phyloP scores from a whole-genome alignment of 2,329 filamentous ascomycete species.

The Setomelanomma holmii region DNA sequence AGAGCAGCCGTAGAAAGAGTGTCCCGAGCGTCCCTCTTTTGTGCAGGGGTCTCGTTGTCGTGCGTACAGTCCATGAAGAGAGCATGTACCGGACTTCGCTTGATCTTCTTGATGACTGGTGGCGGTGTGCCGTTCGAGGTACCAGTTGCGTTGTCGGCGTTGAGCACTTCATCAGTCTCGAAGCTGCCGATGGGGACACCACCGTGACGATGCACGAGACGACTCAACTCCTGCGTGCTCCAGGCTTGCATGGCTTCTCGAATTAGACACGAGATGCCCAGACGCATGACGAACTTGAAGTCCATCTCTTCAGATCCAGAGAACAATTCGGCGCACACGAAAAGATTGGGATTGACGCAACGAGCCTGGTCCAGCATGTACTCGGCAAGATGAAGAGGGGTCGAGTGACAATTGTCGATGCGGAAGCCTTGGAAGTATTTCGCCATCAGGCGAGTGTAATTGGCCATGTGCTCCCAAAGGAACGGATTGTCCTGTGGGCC shows the following conservation, averaged over 20 bases:
- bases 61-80: slow-evolving; percentile 99
- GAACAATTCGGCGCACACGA: slow-evolving; percentile 94
- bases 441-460: slow-evolving; percentile 89
- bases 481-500: slow-evolving; percentile 85
- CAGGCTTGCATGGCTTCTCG: slow-evolving; percentile 98
- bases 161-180: slow-evolving; percentile 85
- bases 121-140: slow-evolving; percentile 34
- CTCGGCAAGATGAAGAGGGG: slow-evolving; percentile 91
- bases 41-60: slow-evolving; percentile 94
- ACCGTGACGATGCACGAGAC: slow-evolving; percentile 90
- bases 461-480: slow-evolving; percentile 94
- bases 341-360: slow-evolving; percentile 82
- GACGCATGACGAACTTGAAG: slow-evolving; percentile 90
- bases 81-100: slow-evolving; percentile 87
- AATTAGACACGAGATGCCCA: slow-evolving; percentile 90
- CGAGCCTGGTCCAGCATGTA: slow-evolving; percentile 95
- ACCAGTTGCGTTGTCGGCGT: slow-evolving; percentile 57
- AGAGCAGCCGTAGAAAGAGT: slow-evolving; percentile 93
- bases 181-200: slow-evolving; percentile 96
- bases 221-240: slow-evolving; percentile 91
- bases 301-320: slow-evolving; percentile 95
- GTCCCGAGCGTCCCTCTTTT: slow-evolving; percentile 92
- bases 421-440: slow-evolving; percentile 95
- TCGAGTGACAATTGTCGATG: slow-evolving; percentile 98
- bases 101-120: slow-evolving; percentile 80